Evolutionary conservation across 176 grass and related monocot genomes (phyloP).

Genomic region (Tuctoria greenei): DNA sequence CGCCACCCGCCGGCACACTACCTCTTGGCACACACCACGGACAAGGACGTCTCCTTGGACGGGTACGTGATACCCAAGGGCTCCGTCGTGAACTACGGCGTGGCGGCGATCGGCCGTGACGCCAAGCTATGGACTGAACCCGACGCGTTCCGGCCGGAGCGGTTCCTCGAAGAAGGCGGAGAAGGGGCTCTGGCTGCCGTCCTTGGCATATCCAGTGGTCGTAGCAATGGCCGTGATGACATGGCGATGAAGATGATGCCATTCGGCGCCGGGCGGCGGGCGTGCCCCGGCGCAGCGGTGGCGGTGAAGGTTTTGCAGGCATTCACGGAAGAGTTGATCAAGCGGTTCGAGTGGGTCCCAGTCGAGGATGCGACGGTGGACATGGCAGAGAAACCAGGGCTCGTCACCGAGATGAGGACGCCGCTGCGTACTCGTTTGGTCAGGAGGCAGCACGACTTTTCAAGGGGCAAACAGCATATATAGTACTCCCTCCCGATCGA

Average conservation of each 20-base stretch:
- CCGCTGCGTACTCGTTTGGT: conserved; percentile 10
- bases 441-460: not conserved
- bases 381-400: conserved; percentile 20
- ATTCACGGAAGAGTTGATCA: not conserved
- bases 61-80: conserved; percentile 2
- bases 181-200: not conserved
- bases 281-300: not conserved
- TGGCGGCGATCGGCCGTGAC: conserved; percentile 1
- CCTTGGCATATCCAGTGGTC: not conserved
- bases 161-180: conserved; percentile 36
- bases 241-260: conserved; percentile 38
- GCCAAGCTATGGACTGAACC: conserved; percentile 16
- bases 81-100: conserved; percentile 18
- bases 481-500: no score
- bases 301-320: not conserved
- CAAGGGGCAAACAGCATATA: no score
- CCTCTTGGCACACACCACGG: conserved; percentile 26
- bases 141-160: conserved; percentile 37
- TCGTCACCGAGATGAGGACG: conserved; percentile 26
- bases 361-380: not conserved
- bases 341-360: conserved; percentile 9
- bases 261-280: conserved; percentile 15
- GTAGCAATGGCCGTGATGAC: not conserved
- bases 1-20: conserved; percentile 43
- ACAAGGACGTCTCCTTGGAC: not conserved